Base-by-base conservation (phyloP, 2,329 filamentous ascomycete genomes). In the Blastomyces parvus region DNA sequence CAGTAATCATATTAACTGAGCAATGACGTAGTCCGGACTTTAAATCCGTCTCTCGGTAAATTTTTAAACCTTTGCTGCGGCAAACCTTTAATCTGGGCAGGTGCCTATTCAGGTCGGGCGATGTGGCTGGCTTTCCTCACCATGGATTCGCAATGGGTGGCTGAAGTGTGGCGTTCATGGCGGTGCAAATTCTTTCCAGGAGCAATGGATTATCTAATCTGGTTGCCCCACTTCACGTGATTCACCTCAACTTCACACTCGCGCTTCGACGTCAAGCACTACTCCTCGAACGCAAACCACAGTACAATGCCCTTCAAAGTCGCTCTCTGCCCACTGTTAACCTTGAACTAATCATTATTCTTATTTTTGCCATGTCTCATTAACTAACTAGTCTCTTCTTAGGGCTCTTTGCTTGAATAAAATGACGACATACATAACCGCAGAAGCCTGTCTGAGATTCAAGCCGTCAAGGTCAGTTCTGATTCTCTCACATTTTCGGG, bases 141-240 rank as follows among this genome's bases (percentile, higher is more conserved):
- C 36, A 9, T 9, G 9, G 9, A 53, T 17, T 30, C 27, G n/a
- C 57, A 30, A 30, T 1, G 11, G 30, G 57, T 59, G 57, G 57
- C 57, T 59, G 40, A 27, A 27, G 17, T 46, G 58, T 59, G 58
- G 58, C 42, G 58, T 46, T 58, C n/a, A 59, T 48, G 22, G 58
- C 38, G 22, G 38, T n/a, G 56, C 56, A 19, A 7, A n/a, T n/a
- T n/a, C n/a, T n/a, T n/a, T n/a, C n/a, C n/a, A n/a, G n/a, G n/a
- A n/a, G n/a, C n/a, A n/a, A n/a, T n/a, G n/a, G n/a, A n/a, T 40
- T 58, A 42, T 58, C 6, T 22, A 40, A 40, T 58, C 19, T 58
- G 19, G 14, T 30, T 36, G 33, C 9, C 36, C 36, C 36, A 38
- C 36, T 38, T 13, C 36, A 38, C 36, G 36, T 38, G 36, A 38